These are phyloP conservation scores for Vigna hirtella DNA, from an alignment of 306 rosid genomes.

Conservation along the genomic window DNA sequence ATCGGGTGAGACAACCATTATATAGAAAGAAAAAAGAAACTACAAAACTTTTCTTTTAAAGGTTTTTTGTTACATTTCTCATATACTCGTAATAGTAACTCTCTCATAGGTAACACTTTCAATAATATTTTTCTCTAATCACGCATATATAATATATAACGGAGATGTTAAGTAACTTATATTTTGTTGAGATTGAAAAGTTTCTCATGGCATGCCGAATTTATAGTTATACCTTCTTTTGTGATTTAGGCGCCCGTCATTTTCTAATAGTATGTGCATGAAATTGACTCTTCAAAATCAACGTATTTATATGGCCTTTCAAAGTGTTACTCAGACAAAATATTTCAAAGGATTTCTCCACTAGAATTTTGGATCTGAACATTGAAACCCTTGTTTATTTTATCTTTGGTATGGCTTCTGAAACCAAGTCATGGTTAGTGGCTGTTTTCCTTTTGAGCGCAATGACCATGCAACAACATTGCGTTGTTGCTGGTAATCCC, in stretches of 20 bases:
- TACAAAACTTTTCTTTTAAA: too few species aligned
- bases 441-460: constrained; percentile 20
- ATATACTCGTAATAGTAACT: too few species aligned
- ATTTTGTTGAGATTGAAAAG: too few species aligned
- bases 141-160: too few species aligned
- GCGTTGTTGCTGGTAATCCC: constrained; percentile 31
- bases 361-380: constrained; percentile 5
- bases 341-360: constrained; percentile 30
- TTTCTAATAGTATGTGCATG: constrained; percentile 4
- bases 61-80: too few species aligned
- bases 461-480: not conserved
- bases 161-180: too few species aligned
- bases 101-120: too few species aligned
- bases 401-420: constrained; percentile 26
- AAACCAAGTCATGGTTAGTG: constrained; percentile 33
- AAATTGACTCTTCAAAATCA: not conserved
- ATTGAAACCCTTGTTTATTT: not conserved
- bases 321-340: not conserved
- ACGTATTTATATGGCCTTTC: not conserved
- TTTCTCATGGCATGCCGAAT: not conserved
- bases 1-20: too few species aligned
- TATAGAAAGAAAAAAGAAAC: too few species aligned
- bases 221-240: not conserved
- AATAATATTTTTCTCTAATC: too few species aligned
- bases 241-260: not conserved